Base-by-base conservation (phyloP, 75 land plant genomes). In the Pseudotsuga menziesii region DNA sequence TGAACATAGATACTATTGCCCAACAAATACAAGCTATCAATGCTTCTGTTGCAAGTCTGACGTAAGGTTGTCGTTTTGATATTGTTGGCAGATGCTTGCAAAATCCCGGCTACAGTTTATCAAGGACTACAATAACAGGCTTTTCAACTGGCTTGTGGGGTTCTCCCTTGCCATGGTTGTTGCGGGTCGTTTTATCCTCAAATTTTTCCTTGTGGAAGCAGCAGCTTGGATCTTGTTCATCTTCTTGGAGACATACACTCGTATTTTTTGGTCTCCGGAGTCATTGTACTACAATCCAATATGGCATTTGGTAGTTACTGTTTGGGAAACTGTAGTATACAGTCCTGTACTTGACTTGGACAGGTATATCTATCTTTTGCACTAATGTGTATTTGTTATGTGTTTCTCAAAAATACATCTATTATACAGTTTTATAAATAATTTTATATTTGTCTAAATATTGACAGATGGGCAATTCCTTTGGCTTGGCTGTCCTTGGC, bases 211-310 rank as follows among this genome's bases (percentile, higher is more conserved):
- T 59, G 58, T 93, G 70, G 96, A 93, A 74, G 75, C 91, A 59
- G 91, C 78, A 16, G 96, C 94, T 17, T 93, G 96, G 96, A 62
- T 85, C 14, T 63, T 91, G 16, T 93, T 93, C 55, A 85, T 93
- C 70, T 93, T 93, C 87, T 82, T 93, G 36, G 96, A 93, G 83
- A 91, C 94, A 70, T 93, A 93, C 77, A 93, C 96, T n/a, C 81
- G 94, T 48, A 83, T 93, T 85, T 93, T 93, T 59, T 93, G 94
- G 94, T 85, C 96, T 3, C 84, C 96, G 14, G 94, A 93, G 83
- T 82, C 91, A 32, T 85, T 93, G 20, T 93, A 91, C 76, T 93
- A 93, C 87, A 91, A 91, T 74, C 96, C 96, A 15, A 76, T 80
- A 61, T 93, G 96, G 96, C 94, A 91, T 75, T 57, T 87, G 12